phyloP scores from a whole-genome alignment of 2,329 filamentous ascomycete species.

The Fonsecaea erecta region DNA sequence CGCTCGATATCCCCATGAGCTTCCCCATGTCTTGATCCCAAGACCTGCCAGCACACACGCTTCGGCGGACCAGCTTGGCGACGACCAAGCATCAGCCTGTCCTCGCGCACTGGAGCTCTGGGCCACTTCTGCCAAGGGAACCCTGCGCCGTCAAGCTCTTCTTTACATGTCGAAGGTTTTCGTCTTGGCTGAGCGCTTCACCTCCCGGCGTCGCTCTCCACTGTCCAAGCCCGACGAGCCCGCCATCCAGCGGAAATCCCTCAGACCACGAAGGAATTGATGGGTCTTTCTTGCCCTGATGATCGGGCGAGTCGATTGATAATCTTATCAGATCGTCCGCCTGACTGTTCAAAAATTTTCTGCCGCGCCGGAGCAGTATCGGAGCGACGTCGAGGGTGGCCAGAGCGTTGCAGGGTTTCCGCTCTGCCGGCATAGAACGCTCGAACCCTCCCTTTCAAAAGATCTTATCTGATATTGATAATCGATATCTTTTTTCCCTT shows the following conservation, averaged over 20 bases:
- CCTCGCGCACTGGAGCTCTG: too few species aligned
- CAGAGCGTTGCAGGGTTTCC: constrained; percentile 3
- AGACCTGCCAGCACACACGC: neutral
- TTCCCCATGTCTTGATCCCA: neutral
- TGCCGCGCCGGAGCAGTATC: constrained; percentile 22
- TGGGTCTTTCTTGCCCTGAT: neutral
- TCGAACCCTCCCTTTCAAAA: neutral
- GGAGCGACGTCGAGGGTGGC: constrained; percentile 13
- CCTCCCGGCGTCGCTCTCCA: neutral
- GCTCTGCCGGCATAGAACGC: neutral
- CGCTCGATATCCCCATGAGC: neutral
- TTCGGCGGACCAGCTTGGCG: constrained; percentile 3
- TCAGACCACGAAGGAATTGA: neutral
- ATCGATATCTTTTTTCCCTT: constrained; percentile 16
- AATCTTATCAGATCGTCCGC: constrained; percentile 28
- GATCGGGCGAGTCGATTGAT: constrained; percentile 19
- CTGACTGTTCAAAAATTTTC: neutral
- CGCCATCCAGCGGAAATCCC: neutral
- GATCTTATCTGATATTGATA: constrained; percentile 33
- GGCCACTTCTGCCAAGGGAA: constrained; percentile 1
- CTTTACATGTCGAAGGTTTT: neutral
- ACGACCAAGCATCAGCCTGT: constrained; percentile 6
- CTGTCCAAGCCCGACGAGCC: neutral
- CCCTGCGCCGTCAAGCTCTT: neutral
- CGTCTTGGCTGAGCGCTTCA: neutral